Evolutionary conservation across 2,329 filamentous ascomycete genomes (phyloP).

Genomic region (Ophiostoma ips): DNA sequence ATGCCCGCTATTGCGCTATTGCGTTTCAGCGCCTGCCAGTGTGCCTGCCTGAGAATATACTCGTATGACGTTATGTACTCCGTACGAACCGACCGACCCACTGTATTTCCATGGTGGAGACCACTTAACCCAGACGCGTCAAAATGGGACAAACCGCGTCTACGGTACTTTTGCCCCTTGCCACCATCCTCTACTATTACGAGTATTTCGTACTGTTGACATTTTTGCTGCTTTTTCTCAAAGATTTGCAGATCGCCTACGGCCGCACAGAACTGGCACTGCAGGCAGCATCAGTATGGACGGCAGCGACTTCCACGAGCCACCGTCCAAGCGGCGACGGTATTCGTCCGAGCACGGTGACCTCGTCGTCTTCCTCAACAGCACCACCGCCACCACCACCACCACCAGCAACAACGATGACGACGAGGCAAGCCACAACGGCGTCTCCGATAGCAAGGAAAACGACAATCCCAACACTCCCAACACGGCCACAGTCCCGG

Average conservation of each 20-base stretch:
- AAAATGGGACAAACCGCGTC: constrained; percentile 5
- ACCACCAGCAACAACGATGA: constrained; percentile 1
- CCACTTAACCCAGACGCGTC: constrained; percentile 18
- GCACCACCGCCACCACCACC: too few relatives aligned
- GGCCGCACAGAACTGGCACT: not conserved
- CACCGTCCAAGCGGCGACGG: constrained; percentile 23
- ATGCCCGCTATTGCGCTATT: too few relatives aligned
- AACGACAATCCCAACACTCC: not conserved
- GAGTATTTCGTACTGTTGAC: not conserved
- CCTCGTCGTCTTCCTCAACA: not conserved
- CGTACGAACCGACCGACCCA: not conserved
- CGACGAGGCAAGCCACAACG: not conserved
- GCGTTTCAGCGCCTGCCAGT: too few relatives aligned
- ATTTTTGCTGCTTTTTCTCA: too few relatives aligned
- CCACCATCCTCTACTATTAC: not conserved
- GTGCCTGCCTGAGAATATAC: too few relatives aligned
- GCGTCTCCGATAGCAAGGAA: constrained; percentile 9
- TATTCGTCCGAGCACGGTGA: constrained; percentile 9
- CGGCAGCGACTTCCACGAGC: constrained; percentile 21
- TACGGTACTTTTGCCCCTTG: not conserved
- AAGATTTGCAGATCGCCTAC: too few relatives aligned
- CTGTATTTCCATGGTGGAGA: not conserved
- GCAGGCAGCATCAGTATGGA: constrained; percentile 19
- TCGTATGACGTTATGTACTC: too few relatives aligned
- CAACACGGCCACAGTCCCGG: not conserved